Evolutionary conservation across 2,329 filamentous ascomycete genomes (phyloP), one percentile per base, ranked within the genome.

Genomic region (Colletotrichum sublineola): DNA sequence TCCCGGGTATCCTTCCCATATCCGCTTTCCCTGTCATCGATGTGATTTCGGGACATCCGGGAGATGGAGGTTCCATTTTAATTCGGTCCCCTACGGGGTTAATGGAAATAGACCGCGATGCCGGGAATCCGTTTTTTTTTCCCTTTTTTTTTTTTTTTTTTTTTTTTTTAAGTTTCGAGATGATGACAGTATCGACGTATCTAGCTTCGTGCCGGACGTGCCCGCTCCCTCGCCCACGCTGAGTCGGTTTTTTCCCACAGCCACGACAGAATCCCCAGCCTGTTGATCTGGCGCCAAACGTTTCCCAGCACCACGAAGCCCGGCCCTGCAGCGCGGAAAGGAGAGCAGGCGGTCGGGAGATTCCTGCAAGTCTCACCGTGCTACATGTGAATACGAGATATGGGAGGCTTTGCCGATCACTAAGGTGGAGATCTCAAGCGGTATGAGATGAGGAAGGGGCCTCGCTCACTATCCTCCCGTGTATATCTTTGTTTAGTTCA

Each of bases 131-230:
- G 48, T 29, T 36, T 46, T 0, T 44, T 44, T 1, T 44, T 20
- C 2, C 20, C 20, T 1, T 20, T 44, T 44, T 1, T 44, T 20
- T 8, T 44, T 44, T 1, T 20, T 44, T 20, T 6, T 20, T 1
- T 44, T 20, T 20, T 9, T 20, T 4, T 20, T 3, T 14, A 11
- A 24, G 65, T 53, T 68, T 63, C n/a, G 57, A 63, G 29, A 52
- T 53, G 65, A 63, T 68, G 53, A 58, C 36, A 44, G 58, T 68
- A 31, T 63, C n/a, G 52, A 24, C n/a, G 24, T 57, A 68, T 68
- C 57, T 52, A 52, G 50, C 64, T 63, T 57, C n/a, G 33, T 14
- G 52, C 8, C 8, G 29, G 20, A 48, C 29, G 38, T 36, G 40
- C 14, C 40, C 40, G 40, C 40, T 42, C 5, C 11, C 40, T 15